Evolutionary conservation across 495 filamentous ascomycete genomes (phyloP).

Genomic region (Penicilliopsis zonata): DNA sequence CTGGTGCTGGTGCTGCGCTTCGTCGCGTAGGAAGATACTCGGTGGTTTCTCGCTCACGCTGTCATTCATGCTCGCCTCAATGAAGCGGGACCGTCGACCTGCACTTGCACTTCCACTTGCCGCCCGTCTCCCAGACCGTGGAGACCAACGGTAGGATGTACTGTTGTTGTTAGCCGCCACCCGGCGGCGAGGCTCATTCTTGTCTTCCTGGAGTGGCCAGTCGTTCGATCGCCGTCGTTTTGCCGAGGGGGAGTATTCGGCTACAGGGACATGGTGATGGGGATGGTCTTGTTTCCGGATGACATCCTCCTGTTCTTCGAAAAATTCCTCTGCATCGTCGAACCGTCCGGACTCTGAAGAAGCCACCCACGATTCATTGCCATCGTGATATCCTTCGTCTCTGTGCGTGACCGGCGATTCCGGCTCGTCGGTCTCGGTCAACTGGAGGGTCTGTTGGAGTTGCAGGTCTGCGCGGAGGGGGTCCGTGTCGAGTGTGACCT

Average conservation of each 20-base stretch:
- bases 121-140: slow-evolving; percentile 11
- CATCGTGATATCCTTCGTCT: slow-evolving; percentile 9
- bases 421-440: slow-evolving; percentile 4
- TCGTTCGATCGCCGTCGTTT: slow-evolving; percentile 36
- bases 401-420: slow-evolving; percentile 7
- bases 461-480: slow-evolving; percentile 10
- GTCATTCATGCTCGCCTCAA: slow-evolving; percentile 71
- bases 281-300: slow-evolving; percentile 5
- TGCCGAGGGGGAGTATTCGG: slow-evolving; percentile 13
- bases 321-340: slow-evolving; percentile 29
- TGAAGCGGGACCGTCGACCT: slow-evolving; percentile 47
- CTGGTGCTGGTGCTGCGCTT: slow-evolving; percentile 11
- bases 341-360: slow-evolving; percentile 28
- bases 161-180: background rate
- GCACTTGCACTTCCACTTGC: slow-evolving; percentile 2
- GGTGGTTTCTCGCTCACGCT: slow-evolving; percentile 58
- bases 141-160: slow-evolving; percentile 10
- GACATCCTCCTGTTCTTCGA: slow-evolving; percentile 3
- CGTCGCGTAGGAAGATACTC: slow-evolving; percentile 43
- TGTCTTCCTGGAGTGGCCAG: slow-evolving; percentile 32
- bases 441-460: slow-evolving; percentile 13
- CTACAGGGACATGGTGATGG: too few relatives aligned
- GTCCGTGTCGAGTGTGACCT: slow-evolving; percentile 6
- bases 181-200: background rate
- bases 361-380: slow-evolving; percentile 11